Evolutionary conservation across 306 rosid genomes (phyloP), one percentile per base, ranked within the genome.

Genomic region (Fragaria nilgerrensis): DNA sequence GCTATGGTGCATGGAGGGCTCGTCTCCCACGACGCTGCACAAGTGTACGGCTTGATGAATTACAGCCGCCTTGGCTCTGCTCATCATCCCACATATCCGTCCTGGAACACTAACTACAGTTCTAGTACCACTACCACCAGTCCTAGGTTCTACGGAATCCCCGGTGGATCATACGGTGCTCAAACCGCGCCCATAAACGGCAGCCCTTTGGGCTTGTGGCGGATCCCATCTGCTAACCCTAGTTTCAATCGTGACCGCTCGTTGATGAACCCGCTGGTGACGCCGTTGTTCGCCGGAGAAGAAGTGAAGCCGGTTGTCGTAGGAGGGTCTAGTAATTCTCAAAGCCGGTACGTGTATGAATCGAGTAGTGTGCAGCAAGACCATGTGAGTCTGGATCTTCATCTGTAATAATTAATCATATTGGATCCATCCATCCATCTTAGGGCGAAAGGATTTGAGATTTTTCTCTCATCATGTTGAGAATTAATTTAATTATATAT

Each of bases 341-440:
- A 80, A 82, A 84, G 75, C 70, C 86, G 86, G 68, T 85, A 66
- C 72, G 85, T 76, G 56, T 86, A 87, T 74, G 93, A 87, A 55
- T 71, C 89, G 3, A 80, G 77, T 59, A 80, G 77, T 59, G 84
- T 87, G 27, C 81, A 86, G 27, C 82, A 86, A 44, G 96, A 90
- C 80, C 97, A 84, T 79, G 91, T 92, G 80, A 90, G 97, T 86
- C 87, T 92, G 93, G 97, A 92, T 88, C 97, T 92, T 87, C 97
- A 88, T 90, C 89, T 92, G 90, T 92, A 88, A 82, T 75, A 70
- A 74, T 61, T 62, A 75, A 7, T 61, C 44, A 75, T 13, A 75
- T 13, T 27, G 17, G 48, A 66, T 66, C 70, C 27, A 17, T 32
- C 23, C 22, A 36, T 34, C 25, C 14, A 17, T 44, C 20, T 44